phyloP scores from a whole-genome alignment of 2,329 filamentous ascomycete species.

The Sporothrix curviconia region DNA sequence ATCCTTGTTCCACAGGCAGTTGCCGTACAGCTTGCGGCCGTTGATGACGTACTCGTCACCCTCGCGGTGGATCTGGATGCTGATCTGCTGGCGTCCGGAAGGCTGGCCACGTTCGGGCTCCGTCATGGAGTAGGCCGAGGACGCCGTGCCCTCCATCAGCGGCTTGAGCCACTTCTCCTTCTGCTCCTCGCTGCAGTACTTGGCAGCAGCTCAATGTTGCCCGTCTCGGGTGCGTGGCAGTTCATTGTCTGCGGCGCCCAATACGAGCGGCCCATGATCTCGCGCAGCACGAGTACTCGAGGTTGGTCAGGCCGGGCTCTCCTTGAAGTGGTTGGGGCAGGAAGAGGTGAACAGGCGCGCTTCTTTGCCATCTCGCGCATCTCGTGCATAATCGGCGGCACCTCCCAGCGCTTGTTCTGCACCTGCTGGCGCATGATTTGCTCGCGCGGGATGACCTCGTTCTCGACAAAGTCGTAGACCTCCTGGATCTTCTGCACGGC shows the following conservation, averaged over 20 bases:
- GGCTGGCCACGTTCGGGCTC: slow-evolving; percentile 82
- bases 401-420: slow-evolving; percentile 66
- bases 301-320: slow-evolving; percentile 87
- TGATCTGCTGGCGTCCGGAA: slow-evolving; percentile 90
- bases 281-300: slow-evolving; percentile 98
- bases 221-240: slow-evolving; percentile 84
- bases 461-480: slow-evolving; percentile 37
- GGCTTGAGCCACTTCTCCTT: slow-evolving; percentile 79
- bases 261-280: slow-evolving; percentile 81
- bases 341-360: slow-evolving; percentile 93
- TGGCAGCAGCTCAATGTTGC: slow-evolving; percentile 92
- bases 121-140: slow-evolving; percentile 90
- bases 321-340: slow-evolving; percentile 89
- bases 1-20: slow-evolving; percentile 83
- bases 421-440: slow-evolving; percentile 80
- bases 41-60: slow-evolving; percentile 92
- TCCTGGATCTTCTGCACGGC: slow-evolving; percentile 25
- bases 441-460: slow-evolving; percentile 47
- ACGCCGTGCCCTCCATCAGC: slow-evolving; percentile 75
- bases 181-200: slow-evolving; percentile 80
- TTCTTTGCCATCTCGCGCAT: slow-evolving; percentile 41
- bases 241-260: slow-evolving; percentile 82
- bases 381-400: slow-evolving; percentile 35
- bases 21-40: slow-evolving; percentile 98
- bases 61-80: slow-evolving; percentile 73